Percentiles rank a stretch among this genome's conserved stretches.
Evolutionary conservation across 139 green algal genomes (phyloP).

Genomic region (Chlorella vulgaris): DNA sequence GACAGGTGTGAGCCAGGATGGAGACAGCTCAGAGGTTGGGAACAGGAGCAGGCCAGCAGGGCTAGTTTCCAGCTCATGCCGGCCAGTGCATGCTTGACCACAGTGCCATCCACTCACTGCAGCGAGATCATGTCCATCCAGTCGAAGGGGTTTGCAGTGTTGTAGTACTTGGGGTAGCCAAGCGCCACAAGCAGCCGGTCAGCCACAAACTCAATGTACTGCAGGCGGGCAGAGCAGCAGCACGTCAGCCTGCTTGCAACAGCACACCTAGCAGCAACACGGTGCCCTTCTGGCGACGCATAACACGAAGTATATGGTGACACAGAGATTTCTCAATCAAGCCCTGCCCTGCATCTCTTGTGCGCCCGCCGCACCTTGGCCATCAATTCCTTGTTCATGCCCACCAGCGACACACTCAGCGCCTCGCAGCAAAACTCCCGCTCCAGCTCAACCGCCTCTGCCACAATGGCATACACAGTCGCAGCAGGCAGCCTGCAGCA

Average conservation of each 20-base stretch:
- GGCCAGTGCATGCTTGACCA: not conserved
- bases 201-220: constrained; percentile 83
- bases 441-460: constrained; percentile 73
- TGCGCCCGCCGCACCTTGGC: too few relatives aligned
- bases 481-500: constrained; percentile 1
- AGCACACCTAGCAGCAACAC: too few relatives aligned
- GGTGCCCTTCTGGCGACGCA: too few relatives aligned
- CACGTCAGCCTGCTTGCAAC: too few relatives aligned
- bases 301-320: too few relatives aligned
- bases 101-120: constrained; percentile 44
- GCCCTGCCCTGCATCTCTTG: too few relatives aligned
- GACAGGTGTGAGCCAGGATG: too few relatives aligned
- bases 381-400: constrained; percentile 81
- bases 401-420: constrained; percentile 66
- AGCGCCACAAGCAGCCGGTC: constrained; percentile 73
- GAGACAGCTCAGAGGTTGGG: not conserved
- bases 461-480: constrained; percentile 61
- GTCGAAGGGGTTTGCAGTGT: constrained; percentile 81
- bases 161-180: constrained; percentile 67
- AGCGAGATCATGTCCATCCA: constrained; percentile 91
- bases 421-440: constrained; percentile 72
- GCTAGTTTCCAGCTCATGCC: too few relatives aligned
- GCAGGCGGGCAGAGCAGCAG: not conserved
- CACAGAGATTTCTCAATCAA: too few relatives aligned
- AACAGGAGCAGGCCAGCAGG: not conserved